Evolutionary conservation across 1,139 yeast species (phyloP), one percentile per base, ranked within the genome.

Genomic region (Taphrina confusa): DNA sequence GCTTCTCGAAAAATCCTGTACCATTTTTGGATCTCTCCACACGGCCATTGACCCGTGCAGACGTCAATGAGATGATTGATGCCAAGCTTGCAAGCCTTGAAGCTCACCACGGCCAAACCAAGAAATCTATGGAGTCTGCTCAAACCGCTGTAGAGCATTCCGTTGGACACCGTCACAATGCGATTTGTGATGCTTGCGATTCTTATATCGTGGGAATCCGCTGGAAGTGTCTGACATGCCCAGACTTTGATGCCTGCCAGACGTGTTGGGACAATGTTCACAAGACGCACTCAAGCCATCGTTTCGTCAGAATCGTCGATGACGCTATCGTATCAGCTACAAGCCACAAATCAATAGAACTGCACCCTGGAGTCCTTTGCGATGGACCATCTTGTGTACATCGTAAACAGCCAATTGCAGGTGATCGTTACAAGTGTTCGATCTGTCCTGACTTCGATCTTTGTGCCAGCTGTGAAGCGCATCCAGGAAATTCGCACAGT

Each of bases 231-330:
- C 69, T 77, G 63, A 73, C 75, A 18, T 82, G 85, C 66, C 67
- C 71, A 1, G 80, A 82, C 65, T 81, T 74, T 68, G 85, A 82
- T 65, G 73, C 80, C 63, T 82, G 85, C 69, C 71, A 71, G 25
- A 60, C 65, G 4, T 82, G 85, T 68, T 63, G 33, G 37, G 33
- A 63, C 52, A 50, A 37, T 39, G 50, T 45, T 3, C 42, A 9
- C 36, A 25, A 36, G 45, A 42, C 22, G 28, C 51, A 57, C 55
- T 25, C 27, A 4, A 64, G 51, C 40, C 65, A 62, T 4, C 61
- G 56, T 6, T 60, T 64, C 49, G 63, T 61, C 46, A 22, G 18
- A 52, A 39, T 60, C 20, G n/a, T 34, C n/a, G 40, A 45, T 25
- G 47, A 61, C 20, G 56, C 44, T 4, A 30, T 34, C 25, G 42